phyloP scores from a whole-genome alignment of 495 filamentous ascomycete species.

The Aspergillus hancockii region DNA sequence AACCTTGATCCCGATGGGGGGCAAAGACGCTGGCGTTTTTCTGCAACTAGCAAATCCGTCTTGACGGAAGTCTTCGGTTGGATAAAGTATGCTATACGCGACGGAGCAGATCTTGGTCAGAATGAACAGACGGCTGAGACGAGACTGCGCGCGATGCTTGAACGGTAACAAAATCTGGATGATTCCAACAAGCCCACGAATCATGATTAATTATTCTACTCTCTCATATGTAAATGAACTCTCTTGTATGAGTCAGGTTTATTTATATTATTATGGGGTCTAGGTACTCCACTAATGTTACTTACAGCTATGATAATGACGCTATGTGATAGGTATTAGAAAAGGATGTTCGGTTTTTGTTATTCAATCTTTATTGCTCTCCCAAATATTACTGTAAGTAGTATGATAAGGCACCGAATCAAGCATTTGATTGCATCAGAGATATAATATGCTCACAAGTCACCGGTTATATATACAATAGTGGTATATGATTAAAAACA shows the following conservation, averaged over 20 bases:
- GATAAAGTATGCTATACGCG: constrained; percentile 31
- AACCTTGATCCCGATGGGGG: not conserved
- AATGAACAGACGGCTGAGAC: constrained; percentile 38
- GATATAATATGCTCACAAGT: not conserved
- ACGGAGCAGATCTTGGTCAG: constrained; percentile 19
- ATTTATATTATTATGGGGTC: not conserved
- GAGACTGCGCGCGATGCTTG: constrained; percentile 41
- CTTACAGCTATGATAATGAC: not conserved
- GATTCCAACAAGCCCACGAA: not conserved
- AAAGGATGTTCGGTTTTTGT: too few relatives aligned
- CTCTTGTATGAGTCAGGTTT: not conserved
- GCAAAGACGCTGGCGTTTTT: not conserved
- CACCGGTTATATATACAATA: not conserved
- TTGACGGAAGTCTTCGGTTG: constrained; percentile 37
- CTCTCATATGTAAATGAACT: not conserved
- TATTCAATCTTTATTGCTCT: too few relatives aligned
- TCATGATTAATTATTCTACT: not conserved
- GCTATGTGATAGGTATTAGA: too few relatives aligned
- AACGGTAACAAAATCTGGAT: constrained; percentile 15
- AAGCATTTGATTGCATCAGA: not conserved
- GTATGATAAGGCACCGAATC: not conserved
- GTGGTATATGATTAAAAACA: constrained; percentile 2
- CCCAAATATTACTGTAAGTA: not conserved
- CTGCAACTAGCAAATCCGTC: constrained; percentile 5
- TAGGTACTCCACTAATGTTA: not conserved